Base-by-base conservation (phyloP, 768 basidiomycete genomes). In the Tubosaeta sp. region DNA sequence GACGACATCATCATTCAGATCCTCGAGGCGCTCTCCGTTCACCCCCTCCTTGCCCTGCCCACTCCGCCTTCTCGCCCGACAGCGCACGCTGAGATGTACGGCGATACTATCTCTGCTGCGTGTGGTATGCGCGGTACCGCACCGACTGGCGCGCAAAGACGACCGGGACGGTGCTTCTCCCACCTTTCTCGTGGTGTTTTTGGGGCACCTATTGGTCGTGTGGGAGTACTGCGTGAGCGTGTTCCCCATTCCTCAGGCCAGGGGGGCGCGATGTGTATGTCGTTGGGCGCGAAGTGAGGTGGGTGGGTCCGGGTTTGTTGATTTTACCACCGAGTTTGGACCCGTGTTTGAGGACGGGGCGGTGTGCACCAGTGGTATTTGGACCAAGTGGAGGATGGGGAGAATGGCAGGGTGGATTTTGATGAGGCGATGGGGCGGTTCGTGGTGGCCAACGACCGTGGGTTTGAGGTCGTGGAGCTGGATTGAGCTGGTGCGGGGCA, bases 351-450 rank as follows among this genome's bases (percentile, higher is more conserved):
- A 66, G 43, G 54, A 35, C 41, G 67, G 59, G 9, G 14, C 31
- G 3, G 31, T 16, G 19, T 27, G 16, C 42, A 22, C 16, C 18
- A 25, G 19, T 13, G 44, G 41, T 43, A 49, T 34, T 6, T 32
- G 24, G 38, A 51, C 21, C 19, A 44, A 21, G 6, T 16, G 14
- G 21, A 0, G 14, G 12, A 7, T 25, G 30, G 38, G 18, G 55
- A 51, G 10, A 62, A 67, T 46, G 25, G 25, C 25, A 56, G 41
- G 43, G 58, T 69, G 40, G 65, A 67, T 38, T 66, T 66, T 29
- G 65, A 66, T 18, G 65, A 66, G 45, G 62, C 65, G 3, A 66
- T 65, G 55, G 67, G 67, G 21, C 62, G 67, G 18, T 52, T 69
- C 14, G 67, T 67, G 30, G 62, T 67, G 42, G 59, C 59, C 12